A percentile compares a stretch with the other conserved stretches of the same genome.
Conservation (phyloP, 768 basidiomycete species). For the Tulasnella sp. region DNA sequence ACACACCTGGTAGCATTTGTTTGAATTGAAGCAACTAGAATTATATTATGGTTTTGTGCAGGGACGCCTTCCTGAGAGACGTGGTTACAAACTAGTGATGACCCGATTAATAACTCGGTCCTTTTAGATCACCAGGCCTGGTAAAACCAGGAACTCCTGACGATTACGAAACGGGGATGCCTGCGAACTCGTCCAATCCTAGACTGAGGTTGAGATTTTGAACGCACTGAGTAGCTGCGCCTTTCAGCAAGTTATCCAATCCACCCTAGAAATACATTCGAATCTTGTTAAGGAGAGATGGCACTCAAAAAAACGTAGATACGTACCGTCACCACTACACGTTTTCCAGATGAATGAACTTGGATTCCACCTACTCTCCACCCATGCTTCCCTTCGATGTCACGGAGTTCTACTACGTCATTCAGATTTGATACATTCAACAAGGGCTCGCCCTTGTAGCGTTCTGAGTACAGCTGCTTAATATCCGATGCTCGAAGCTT, state of each 20-base stretch:
- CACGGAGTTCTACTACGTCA: conserved; percentile 56
- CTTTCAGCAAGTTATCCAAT: conserved; percentile 91
- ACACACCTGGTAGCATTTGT: too few species aligned
- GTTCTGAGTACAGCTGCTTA: conserved; percentile 55
- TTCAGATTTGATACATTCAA: conserved; percentile 50
- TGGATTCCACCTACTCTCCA: conserved; percentile 91
- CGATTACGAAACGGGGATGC: conserved; percentile 52
- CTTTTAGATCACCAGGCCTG: too few species aligned
- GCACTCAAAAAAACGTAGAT: neutral
- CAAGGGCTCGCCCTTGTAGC: conserved; percentile 63
- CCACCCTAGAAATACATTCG: conserved; percentile 47
- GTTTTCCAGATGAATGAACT: conserved; percentile 73
- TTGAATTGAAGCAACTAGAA: too few species aligned
- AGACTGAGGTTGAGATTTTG: conserved; percentile 85
- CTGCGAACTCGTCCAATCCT: conserved; percentile 73
- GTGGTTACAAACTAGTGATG: too few species aligned
- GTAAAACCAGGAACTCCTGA: too few species aligned
- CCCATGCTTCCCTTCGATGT: conserved; percentile 73
- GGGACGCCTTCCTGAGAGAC: too few species aligned
- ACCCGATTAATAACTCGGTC: too few species aligned
- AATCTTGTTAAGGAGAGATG: neutral
- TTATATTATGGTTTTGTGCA: too few species aligned
- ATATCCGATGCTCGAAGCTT: conserved; percentile 61
- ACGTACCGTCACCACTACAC: conserved; percentile 87
- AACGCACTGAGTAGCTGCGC: conserved; percentile 96